Base-by-base conservation (phyloP, 2,329 filamentous ascomycete species). In the Pyricularia pennisetigena region DNA sequence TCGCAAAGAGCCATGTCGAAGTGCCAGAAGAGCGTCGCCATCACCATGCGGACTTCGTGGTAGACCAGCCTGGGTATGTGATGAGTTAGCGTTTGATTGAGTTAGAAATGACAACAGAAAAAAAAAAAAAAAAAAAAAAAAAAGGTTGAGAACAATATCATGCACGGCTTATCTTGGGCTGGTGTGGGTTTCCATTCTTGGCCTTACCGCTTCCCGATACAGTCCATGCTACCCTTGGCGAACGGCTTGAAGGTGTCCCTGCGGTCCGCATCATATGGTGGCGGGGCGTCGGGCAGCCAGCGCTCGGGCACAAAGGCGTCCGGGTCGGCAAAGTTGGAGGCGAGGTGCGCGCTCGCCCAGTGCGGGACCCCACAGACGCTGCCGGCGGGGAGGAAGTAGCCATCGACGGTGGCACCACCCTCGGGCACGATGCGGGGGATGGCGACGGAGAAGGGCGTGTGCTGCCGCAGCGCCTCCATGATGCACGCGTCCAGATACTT, bases 401-500 rank as follows among this genome's bases (percentile, higher is more conserved):
- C 79, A 8, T 79, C 70, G 0, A 80, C 73, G 6, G 74, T 70
- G 0, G 78, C 78, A 59, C 81, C 78, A 16, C 30, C 26, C n/a
- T 32, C 64, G 49, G 71, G 70, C 23, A 71, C 71, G 0, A 78
- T 70, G 3, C 71, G 72, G 6, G 79, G 75, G 7, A 74, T 71
- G 1, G 78, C 72, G 3, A 77, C 69, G 0, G 75, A 72, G 4
- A 73, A 72, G 2, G 77, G 74, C 9, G 73, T 72, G 6, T 73
- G 73, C 20, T 70, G 73, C 1, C 79, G 76, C 2, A 80, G 70
- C 0, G 74, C 73, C 69, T 81, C 79, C 68, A 79, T 76, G 29
- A 80, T 71, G 5, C 76, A 73, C 4, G 78, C 78, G n/a, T 80
- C 78, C 10, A 80, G 72, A 68, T 78, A 79, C 0, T 75, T 75